These are phyloP conservation scores for Lachancea lanzarotensis DNA, from an alignment of 805 yeast genomes.

Conservation along the genomic window DNA sequence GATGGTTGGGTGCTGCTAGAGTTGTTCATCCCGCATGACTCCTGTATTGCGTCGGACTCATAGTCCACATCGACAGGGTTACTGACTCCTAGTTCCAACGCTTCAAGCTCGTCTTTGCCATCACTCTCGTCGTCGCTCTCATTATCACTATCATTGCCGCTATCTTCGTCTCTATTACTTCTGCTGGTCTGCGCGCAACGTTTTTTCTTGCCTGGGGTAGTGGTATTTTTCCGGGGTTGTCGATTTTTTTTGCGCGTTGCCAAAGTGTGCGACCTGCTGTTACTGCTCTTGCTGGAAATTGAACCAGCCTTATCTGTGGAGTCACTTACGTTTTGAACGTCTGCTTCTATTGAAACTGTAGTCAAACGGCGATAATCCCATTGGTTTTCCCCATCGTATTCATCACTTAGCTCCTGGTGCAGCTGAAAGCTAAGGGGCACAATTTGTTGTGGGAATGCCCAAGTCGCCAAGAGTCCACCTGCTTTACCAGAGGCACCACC, in stretches of 20 bases:
- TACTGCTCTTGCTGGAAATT: conserved; percentile 8
- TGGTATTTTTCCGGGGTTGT: conserved; percentile 5
- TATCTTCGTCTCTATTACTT: not conserved
- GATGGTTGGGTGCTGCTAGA: conserved; percentile 7
- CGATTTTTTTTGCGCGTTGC: conserved; percentile 5
- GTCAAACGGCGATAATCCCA: conserved; percentile 93
- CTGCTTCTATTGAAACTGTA: conserved; percentile 84
- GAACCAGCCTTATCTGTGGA: conserved; percentile 18
- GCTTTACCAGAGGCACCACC: conserved; percentile 98
- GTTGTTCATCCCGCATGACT: conserved; percentile 5
- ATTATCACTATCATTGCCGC: conserved; percentile 1
- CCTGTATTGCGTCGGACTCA: conserved; percentile 4
- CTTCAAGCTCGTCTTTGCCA: conserved; percentile 2
- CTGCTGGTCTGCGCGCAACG: conserved; percentile 4
- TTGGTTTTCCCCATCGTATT: conserved; percentile 72
- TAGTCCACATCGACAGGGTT: not conserved
- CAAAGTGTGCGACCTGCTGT: conserved; percentile 4
- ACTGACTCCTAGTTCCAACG: not conserved
- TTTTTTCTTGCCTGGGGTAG: conserved; percentile 12
- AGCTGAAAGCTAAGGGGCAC: conserved; percentile 82
- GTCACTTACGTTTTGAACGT: conserved; percentile 37
- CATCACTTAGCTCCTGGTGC: conserved; percentile 75
- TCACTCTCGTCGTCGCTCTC: conserved; percentile 5
- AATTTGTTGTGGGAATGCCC: conserved; percentile 96
- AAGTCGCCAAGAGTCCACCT: conserved; percentile 87